Base-by-base conservation (phyloP, 164 flowering plant species). In the Platanus orientalis region DNA sequence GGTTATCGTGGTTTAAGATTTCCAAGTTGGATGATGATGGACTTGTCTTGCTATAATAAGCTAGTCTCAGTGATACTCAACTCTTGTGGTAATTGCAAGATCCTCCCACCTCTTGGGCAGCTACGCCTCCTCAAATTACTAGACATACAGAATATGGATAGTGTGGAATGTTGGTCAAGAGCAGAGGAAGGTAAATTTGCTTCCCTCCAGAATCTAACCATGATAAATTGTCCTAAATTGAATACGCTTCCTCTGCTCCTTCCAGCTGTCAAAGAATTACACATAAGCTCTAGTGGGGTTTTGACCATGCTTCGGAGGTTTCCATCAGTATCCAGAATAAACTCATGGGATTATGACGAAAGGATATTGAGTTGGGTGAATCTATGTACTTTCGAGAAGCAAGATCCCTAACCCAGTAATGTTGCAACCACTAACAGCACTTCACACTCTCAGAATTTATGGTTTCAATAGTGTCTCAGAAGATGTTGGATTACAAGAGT, bases 21-120 rank as follows among this genome's bases (percentile, higher is more conserved):
- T 26, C 69, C 69, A 1, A 23, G 5, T 10, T 65, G 69, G 69
- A 32, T 65, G 29, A 6, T 6, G 7, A 45, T 19, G 14, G 19
- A 45, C 4, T 12, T 45, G 19, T 12, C 5, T 17, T 1, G n/a
- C 12, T 45, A 14, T 17, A 45, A 16, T 17, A 45, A 45, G 20
- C 5, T 45, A 1, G 20, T 19, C n/a, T 2, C 49, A 19, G 19
- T 45, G 19, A 14, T 4, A 45, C 49, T 45, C 19, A 12, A 14
- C 9, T 4, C 39, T 9, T 34, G 39, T 19, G 14, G 49, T 4
- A 6, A 45, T 4, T 12, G 49, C 19, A 17, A 45, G 20, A 12
- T 17, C n/a, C 49, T 45, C 19, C 49, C 49, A 16, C 49, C 49
- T 45, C 19, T 45, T 2, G 49, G 49, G 5, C n/a, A 45, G 20